These are phyloP conservation scores for Musa beccarii DNA, from an alignment of 176 grass and related monocot genomes.

Conservation along the genomic window DNA sequence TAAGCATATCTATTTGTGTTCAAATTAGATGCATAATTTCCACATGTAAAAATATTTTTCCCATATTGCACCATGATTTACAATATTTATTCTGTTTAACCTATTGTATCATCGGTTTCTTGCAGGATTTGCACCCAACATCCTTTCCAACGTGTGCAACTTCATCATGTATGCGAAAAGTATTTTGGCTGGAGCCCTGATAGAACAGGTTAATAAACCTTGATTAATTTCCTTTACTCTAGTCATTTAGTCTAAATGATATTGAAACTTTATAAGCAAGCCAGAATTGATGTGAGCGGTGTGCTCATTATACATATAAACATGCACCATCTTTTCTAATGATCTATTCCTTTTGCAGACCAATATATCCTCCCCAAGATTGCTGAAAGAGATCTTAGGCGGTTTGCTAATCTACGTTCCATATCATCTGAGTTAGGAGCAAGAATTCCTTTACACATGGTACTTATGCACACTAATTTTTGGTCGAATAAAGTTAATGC, in stretches of 20 bases:
- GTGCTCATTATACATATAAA: background rate
- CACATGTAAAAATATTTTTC: too few species aligned
- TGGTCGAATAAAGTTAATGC: conserved; percentile 4
- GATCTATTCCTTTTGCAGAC: conserved; percentile 37
- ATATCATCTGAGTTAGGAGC: conserved; percentile 46
- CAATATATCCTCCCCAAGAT: conserved; percentile 93
- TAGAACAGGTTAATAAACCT: conserved; percentile 55
- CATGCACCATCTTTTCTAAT: background rate
- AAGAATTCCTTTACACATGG: conserved; percentile 32
- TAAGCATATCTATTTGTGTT: too few species aligned
- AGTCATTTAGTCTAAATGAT: background rate
- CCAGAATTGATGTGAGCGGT: background rate
- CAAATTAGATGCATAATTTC: too few species aligned
- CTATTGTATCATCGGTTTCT: background rate
- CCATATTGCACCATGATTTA: background rate
- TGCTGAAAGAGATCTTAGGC: conserved; percentile 91
- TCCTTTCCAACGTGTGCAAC: conserved; percentile 46
- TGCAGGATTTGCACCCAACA: conserved; percentile 47
- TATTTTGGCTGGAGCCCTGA: conserved; percentile 70
- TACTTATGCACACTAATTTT: conserved; percentile 16
- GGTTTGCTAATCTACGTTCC: conserved; percentile 54
- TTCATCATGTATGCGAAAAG: conserved; percentile 65
- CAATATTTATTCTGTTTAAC: background rate
- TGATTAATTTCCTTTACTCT: background rate
- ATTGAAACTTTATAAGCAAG: background rate